These are phyloP conservation scores for Ceratobasidium sp. DNA, from an alignment of 1,284 basidiomycete genomes.

Conservation along the genomic window DNA sequence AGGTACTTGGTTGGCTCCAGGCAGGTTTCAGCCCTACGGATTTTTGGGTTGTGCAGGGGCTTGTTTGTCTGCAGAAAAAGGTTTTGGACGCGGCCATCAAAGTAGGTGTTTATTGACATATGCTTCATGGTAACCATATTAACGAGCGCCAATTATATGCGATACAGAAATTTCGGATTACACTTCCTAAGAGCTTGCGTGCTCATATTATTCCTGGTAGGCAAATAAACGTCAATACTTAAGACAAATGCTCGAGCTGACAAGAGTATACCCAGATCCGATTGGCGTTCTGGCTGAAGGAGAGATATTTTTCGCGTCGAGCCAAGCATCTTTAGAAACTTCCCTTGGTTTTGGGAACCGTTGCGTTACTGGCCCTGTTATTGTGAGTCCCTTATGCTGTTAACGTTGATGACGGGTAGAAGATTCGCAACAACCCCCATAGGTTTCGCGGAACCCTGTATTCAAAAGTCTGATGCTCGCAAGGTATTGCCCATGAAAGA, in stretches of 20 bases:
- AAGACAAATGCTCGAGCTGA: background rate
- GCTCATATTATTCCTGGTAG: conserved; percentile 43
- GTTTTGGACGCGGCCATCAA: background rate
- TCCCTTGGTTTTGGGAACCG: background rate
- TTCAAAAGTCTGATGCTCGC: conserved; percentile 24
- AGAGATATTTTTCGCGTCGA: conserved; percentile 43
- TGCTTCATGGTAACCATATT: background rate
- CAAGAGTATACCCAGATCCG: conserved; percentile 29
- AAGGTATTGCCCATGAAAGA: background rate
- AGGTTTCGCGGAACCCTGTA: conserved; percentile 28
- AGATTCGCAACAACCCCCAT: too few species aligned
- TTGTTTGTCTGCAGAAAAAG: conserved; percentile 22
- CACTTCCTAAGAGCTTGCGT: conserved; percentile 29
- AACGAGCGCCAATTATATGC: background rate
- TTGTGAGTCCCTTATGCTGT: too few species aligned
- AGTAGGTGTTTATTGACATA: background rate
- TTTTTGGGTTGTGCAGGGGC: conserved; percentile 22
- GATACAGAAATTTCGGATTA: conserved; percentile 38
- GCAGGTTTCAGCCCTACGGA: conserved; percentile 29
- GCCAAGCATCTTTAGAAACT: background rate
- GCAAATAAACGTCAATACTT: background rate
- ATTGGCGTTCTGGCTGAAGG: conserved; percentile 32
- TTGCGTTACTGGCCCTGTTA: conserved; percentile 20
- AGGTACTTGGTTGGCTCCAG: conserved; percentile 22
- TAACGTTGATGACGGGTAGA: too few species aligned